Evolutionary conservation across 805 yeast genomes (phyloP).

Genomic region (Hyphopichia homilentoma): DNA sequence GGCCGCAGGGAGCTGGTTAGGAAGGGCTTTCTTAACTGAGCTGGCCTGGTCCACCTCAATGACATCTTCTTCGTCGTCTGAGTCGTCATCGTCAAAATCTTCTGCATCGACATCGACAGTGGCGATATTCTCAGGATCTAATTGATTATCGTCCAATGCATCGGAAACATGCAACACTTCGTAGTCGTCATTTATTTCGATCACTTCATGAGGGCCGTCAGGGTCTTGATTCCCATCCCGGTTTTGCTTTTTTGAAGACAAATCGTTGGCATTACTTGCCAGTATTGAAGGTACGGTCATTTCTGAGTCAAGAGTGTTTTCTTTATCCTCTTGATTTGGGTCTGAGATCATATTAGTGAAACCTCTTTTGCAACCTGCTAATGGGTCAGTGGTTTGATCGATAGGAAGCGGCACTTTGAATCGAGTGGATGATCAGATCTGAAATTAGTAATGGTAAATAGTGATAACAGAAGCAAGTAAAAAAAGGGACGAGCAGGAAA

Average conservation of each 20-base stretch:
- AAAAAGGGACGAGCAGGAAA: not conserved
- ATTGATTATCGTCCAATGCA: slow-evolving; percentile 7
- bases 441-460: not conserved
- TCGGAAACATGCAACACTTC: slow-evolving; percentile 9
- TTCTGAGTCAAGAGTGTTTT: too few species aligned
- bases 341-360: slow-evolving; percentile 9
- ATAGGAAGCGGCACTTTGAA: not conserved
- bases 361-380: slow-evolving; percentile 7
- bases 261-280: slow-evolving; percentile 1
- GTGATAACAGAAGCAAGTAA: not conserved
- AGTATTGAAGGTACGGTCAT: not conserved
- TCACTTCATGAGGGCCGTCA: slow-evolving; percentile 6
- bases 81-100: slow-evolving; percentile 10
- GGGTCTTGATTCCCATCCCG: not conserved
- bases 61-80: slow-evolving; percentile 4
- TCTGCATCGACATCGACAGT: slow-evolving; percentile 7
- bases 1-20: slow-evolving; percentile 20
- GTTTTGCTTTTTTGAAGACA: slow-evolving; percentile 1
- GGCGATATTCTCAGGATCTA: slow-evolving; percentile 1
- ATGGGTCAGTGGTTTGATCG: slow-evolving; percentile 3
- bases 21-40: not conserved
- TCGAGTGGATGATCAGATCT: not conserved
- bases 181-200: slow-evolving; percentile 10
- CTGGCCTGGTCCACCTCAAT: slow-evolving; percentile 2
- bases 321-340: slow-evolving; percentile 8